These are phyloP conservation scores for Colletotrichum coccodes DNA, from an alignment of 2,329 filamentous ascomycete genomes.

Conservation along the genomic window DNA sequence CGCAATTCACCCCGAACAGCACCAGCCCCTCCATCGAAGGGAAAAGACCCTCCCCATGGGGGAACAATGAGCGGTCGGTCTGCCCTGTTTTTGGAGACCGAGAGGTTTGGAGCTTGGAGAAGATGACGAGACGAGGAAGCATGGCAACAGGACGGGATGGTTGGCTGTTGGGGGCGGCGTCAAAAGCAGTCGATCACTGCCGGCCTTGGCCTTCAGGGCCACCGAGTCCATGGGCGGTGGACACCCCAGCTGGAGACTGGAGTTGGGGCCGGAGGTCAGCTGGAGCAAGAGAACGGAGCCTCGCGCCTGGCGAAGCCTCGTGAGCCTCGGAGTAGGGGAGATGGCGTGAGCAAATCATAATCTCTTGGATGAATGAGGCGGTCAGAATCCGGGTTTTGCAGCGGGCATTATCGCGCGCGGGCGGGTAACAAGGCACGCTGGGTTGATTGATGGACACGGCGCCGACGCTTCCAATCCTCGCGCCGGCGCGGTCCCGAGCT, in stretches of 20 bases:
- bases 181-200: background rate
- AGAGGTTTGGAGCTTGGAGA: background rate
- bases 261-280: background rate
- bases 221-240: background rate
- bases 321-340: background rate
- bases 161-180: background rate
- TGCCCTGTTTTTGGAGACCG: constrained; percentile 2
- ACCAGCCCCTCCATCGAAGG: background rate
- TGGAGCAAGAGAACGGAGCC: no score
- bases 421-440: background rate
- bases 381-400: background rate
- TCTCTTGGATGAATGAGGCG: background rate
- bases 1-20: background rate
- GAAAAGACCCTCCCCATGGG: background rate
- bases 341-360: background rate
- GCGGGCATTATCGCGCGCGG: background rate
- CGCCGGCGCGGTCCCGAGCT: constrained; percentile 1
- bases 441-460: background rate
- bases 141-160: background rate
- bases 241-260: background rate
- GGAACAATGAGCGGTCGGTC: background rate
- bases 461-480: background rate
- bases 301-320: background rate
- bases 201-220: background rate
- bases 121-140: background rate